phyloP scores from a whole-genome alignment of 208 protist species.

The Porcisia hertigi region DNA sequence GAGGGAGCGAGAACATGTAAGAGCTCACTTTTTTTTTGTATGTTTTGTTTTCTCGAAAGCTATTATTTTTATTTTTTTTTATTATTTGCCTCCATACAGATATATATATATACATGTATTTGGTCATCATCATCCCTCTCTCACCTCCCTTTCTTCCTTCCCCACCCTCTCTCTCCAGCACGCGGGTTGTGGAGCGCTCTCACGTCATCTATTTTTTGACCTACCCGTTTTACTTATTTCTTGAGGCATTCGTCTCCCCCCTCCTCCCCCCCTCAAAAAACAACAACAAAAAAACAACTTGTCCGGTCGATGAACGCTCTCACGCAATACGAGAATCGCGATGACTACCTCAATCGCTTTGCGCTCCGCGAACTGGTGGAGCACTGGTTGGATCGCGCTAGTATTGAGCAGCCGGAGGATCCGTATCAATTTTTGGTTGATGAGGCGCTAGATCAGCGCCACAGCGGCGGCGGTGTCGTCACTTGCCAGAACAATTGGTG shows the following conservation, averaged over 20 bases:
- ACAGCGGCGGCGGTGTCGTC: conserved; percentile 61
- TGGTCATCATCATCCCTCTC: not conserved
- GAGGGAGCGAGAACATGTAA: no score
- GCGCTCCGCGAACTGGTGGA: conserved; percentile 66
- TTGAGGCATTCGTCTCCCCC: not conserved
- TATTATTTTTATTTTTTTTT: conserved; percentile 6
- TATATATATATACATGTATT: not conserved
- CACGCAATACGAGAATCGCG: conserved; percentile 24
- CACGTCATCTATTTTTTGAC: not conserved
- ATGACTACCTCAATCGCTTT: conserved; percentile 67
- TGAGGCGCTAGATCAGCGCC: conserved; percentile 47
- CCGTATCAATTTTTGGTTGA: conserved; percentile 70
- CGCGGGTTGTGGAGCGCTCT: not conserved
- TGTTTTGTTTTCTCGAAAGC: not conserved
- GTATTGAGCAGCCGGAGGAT: conserved; percentile 51
- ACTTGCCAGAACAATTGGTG: conserved; percentile 83
- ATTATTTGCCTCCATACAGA: not conserved
- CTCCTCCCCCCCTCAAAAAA: not conserved
- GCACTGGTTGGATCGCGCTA: conserved; percentile 56
- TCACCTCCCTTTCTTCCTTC: not conserved
- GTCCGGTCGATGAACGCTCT: conserved; percentile 10
- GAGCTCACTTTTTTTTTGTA: conserved; percentile 4
- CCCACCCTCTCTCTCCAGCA: not conserved
- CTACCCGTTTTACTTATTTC: not conserved
- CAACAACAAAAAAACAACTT: not conserved